These are phyloP conservation scores for Ceratocystis huliohia DNA, from an alignment of 2,329 filamentous ascomycete genomes.

Conservation along the genomic window DNA sequence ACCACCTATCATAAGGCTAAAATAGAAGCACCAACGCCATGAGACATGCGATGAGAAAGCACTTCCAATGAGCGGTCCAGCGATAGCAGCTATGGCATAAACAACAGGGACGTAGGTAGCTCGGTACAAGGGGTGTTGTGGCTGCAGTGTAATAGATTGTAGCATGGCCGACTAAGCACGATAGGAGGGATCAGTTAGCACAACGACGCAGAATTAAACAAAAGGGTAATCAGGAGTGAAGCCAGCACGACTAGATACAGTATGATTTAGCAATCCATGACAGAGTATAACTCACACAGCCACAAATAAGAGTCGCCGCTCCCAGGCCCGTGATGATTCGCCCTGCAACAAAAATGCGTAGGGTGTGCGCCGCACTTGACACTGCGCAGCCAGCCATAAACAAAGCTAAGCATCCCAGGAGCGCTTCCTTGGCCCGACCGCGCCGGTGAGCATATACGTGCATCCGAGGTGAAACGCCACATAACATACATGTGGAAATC, in stretches of 20 bases:
- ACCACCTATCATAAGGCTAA: conserved; percentile 29
- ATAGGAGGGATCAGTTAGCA: too few relatives aligned
- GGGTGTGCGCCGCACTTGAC: conserved; percentile 28
- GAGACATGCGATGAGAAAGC: conserved; percentile 25
- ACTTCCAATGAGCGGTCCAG: conserved; percentile 26
- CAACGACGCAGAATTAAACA: not conserved
- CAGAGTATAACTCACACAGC: conserved; percentile 22
- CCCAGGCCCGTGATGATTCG: conserved; percentile 31
- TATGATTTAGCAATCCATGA: not conserved
- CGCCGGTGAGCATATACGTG: conserved; percentile 24
- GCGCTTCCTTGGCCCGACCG: conserved; percentile 24
- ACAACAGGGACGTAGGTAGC: conserved; percentile 29
- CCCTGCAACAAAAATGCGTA: conserved; percentile 30
- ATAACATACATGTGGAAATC: conserved; percentile 23
- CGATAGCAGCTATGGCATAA: conserved; percentile 31
- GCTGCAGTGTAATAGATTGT: conserved; percentile 28
- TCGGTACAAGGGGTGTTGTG: conserved; percentile 27
- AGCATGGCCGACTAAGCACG: conserved; percentile 22
- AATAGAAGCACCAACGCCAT: conserved; percentile 31
- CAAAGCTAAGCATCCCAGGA: conserved; percentile 22
- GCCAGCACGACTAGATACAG: not conserved
- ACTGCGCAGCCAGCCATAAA: conserved; percentile 27
- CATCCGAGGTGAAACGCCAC: too few relatives aligned
- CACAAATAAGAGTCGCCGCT: conserved; percentile 29
- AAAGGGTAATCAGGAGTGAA: not conserved